phyloP scores from a whole-genome alignment of 2,329 filamentous ascomycete species.

The Beauveria bassiana region DNA sequence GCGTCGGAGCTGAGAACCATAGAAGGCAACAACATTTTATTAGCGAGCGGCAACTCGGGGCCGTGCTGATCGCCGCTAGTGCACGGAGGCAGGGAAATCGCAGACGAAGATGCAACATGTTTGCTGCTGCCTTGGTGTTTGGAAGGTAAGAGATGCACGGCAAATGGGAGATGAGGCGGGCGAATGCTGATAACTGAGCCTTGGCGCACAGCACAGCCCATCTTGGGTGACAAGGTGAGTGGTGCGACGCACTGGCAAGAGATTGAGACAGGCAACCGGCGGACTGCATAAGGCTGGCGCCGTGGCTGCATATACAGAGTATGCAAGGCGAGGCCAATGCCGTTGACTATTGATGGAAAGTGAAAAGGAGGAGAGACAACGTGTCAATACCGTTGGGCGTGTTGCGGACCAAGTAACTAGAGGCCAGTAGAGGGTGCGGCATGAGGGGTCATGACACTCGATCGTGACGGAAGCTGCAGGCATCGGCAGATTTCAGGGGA shows the following conservation, averaged over 20 bases:
- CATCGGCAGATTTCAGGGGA: neutral
- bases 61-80: neutral
- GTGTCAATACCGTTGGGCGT: neutral
- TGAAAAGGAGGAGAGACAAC: neutral
- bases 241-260: neutral
- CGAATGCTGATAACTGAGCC: slow-evolving; percentile 3
- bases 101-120: neutral
- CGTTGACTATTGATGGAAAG: neutral
- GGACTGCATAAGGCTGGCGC: slow-evolving; percentile 1
- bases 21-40: neutral
- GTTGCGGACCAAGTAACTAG: neutral
- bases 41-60: slow-evolving; percentile 1
- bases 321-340: neutral
- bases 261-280: neutral
- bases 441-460: neutral
- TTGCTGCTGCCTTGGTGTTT: neutral
- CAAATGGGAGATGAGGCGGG: neutral
- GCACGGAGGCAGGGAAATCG: neutral
- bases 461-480: neutral
- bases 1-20: slow-evolving; percentile 1
- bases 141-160: neutral
- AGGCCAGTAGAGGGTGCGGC: neutral
- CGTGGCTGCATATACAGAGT: neutral
- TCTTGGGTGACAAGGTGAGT: neutral
- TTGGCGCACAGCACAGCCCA: slow-evolving; percentile 1